A percentile compares a stretch with the other conserved stretches of the same genome.
Evolutionary conservation across 1,284 basidiomycete genomes (phyloP).

Genomic region (Neotropicomus parvogracilis): DNA sequence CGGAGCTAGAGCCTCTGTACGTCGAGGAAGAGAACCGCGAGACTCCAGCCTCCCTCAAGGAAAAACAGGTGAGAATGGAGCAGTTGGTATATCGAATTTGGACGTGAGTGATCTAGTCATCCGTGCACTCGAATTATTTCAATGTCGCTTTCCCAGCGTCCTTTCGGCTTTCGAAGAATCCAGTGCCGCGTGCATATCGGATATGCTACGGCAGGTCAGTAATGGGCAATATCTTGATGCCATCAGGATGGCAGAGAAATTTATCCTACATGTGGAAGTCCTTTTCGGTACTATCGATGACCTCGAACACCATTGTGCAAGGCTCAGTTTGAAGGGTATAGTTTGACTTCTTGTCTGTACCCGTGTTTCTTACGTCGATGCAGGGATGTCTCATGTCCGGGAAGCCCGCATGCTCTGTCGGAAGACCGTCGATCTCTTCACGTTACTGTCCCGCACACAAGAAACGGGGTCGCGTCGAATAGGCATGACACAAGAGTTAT

Average conservation of each 20-base stretch:
- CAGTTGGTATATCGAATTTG: slow-evolving; percentile 98
- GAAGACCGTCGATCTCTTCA: slow-evolving; percentile 98
- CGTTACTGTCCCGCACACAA: slow-evolving; percentile 93
- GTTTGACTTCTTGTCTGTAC: slow-evolving; percentile 14
- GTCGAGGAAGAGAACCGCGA: slow-evolving; percentile 77
- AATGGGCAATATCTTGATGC: slow-evolving; percentile 95
- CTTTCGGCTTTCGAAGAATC: slow-evolving; percentile 98
- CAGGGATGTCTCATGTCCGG: slow-evolving; percentile 96
- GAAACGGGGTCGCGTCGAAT: slow-evolving; percentile 85
- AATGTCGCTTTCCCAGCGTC: slow-evolving; percentile 49
- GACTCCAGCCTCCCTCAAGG: slow-evolving; percentile 80
- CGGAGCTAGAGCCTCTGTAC: slow-evolving; percentile 51
- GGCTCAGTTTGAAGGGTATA: slow-evolving; percentile 79
- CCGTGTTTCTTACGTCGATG: slow-evolving; percentile 17
- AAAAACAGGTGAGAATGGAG: slow-evolving; percentile 94
- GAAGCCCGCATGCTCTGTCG: slow-evolving; percentile 98
- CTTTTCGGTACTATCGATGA: slow-evolving; percentile 97
- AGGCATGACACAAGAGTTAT: slow-evolving; percentile 95
- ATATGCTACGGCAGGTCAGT: slow-evolving; percentile 97
- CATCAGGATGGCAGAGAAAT: slow-evolving; percentile 97
- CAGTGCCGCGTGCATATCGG: slow-evolving; percentile 98
- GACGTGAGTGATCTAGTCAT: slow-evolving; percentile 58
- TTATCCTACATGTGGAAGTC: slow-evolving; percentile 97
- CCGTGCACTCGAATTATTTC: slow-evolving; percentile 6
- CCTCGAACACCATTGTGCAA: slow-evolving; percentile 86